A percentile compares a stretch with the other conserved stretches of the same genome.
phyloP scores from a whole-genome alignment of 352 stramenopile genomes.

The Pythium pyrilobum region DNA sequence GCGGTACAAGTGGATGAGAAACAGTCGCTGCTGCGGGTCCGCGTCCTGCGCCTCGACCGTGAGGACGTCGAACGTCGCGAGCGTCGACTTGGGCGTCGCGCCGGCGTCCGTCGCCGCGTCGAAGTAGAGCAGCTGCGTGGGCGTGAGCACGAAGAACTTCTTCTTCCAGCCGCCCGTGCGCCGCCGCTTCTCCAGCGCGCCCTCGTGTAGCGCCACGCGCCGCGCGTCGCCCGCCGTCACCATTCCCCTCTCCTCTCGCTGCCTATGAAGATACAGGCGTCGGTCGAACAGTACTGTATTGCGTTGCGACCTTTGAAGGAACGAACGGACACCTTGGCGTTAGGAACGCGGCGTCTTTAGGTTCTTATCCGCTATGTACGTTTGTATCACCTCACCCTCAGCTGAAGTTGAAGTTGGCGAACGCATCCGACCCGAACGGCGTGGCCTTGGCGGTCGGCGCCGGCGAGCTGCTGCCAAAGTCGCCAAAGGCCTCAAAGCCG shows the following conservation, averaged over 20 bases:
- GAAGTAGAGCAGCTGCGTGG: slow-evolving; percentile 61
- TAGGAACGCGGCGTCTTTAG: neutral
- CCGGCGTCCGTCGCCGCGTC: slow-evolving; percentile 29
- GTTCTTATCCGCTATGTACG: neutral
- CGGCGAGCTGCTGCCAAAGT: slow-evolving; percentile 22
- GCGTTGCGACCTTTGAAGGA: no score
- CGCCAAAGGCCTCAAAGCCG: slow-evolving; percentile 22
- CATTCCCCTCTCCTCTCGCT: slow-evolving; percentile 24
- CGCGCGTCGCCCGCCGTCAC: slow-evolving; percentile 64
- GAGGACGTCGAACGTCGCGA: slow-evolving; percentile 66
- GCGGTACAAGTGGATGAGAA: slow-evolving; percentile 62
- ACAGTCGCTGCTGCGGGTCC: slow-evolving; percentile 37
- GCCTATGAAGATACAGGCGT: no score
- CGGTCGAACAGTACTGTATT: no score
- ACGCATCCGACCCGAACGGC: no score
- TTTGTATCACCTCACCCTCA: slow-evolving; percentile 9
- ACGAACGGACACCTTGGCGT: no score
- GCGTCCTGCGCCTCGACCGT: slow-evolving; percentile 34
- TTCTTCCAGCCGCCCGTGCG: slow-evolving; percentile 79
- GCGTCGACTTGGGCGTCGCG: slow-evolving; percentile 20
- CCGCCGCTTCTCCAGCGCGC: slow-evolving; percentile 59
- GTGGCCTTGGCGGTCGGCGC: neutral
- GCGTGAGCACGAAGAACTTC: slow-evolving; percentile 70
- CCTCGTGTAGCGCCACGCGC: slow-evolving; percentile 45
- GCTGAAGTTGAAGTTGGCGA: slow-evolving; percentile 22